Evolutionary conservation across 2,329 filamentous ascomycete genomes (phyloP).

Genomic region (Dryadomyces sulphureus): DNA sequence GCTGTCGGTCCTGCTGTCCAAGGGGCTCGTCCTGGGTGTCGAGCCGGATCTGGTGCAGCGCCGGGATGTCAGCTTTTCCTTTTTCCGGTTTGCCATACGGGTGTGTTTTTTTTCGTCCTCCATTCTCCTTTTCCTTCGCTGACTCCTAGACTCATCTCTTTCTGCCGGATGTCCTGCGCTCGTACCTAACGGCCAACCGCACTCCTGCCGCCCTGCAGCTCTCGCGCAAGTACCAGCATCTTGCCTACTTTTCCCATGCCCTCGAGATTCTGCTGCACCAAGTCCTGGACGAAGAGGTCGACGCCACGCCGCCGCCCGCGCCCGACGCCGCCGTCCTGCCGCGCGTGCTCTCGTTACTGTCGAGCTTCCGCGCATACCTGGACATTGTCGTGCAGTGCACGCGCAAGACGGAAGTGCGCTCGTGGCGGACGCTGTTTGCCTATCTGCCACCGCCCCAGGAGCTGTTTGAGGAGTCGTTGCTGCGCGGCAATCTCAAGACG

Average conservation of each 20-base stretch:
- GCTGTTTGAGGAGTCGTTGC: slow-evolving; percentile 83
- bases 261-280: slow-evolving; percentile 86
- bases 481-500: slow-evolving; percentile 77
- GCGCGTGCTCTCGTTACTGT: slow-evolving; percentile 47
- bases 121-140: background rate
- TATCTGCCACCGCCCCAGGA: slow-evolving; percentile 83
- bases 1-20: slow-evolving; percentile 70
- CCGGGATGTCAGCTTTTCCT: slow-evolving; percentile 80
- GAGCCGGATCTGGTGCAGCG: slow-evolving; percentile 90
- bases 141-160: slow-evolving; percentile 68
- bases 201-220: slow-evolving; percentile 69
- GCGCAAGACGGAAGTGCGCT: slow-evolving; percentile 87
- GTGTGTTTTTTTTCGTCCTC: slow-evolving; percentile 33
- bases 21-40: slow-evolving; percentile 79
- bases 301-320: slow-evolving; percentile 39
- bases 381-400: slow-evolving; percentile 96
- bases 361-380: slow-evolving; percentile 71
- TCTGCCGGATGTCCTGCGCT: slow-evolving; percentile 71
- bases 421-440: slow-evolving; percentile 85
- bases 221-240: slow-evolving; percentile 68
- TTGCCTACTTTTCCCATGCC: slow-evolving; percentile 87
- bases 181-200: slow-evolving; percentile 61
- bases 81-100: slow-evolving; percentile 74
- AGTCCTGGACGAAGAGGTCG: slow-evolving; percentile 88
- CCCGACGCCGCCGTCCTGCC: slow-evolving; percentile 51